Base-by-base conservation (phyloP, 345 rosid species). In the Pugionium cornutum region DNA sequence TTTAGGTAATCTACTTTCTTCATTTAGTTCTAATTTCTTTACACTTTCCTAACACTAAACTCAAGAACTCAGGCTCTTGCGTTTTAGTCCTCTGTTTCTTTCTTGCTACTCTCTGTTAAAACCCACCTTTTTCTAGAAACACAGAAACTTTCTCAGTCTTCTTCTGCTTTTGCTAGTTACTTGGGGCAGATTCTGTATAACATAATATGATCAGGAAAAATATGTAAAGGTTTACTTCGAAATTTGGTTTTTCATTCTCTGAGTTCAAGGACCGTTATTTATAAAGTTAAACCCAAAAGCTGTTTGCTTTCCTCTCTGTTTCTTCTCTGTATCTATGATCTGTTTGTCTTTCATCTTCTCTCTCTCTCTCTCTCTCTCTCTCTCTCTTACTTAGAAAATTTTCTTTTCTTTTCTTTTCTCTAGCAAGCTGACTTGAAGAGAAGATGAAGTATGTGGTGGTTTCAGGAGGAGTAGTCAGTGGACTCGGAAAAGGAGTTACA, bases 401-500 rank as follows among this genome's bases (percentile, higher is more conserved):
- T 2, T 31, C 7, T 31, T 4, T 60, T 18, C 11, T 27, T 9
- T 5, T n/a, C 1, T 9, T 0, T 40, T 33, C 62, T 72, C 10
- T 55, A 73, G 71, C 55, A 51, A 58, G 35, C 53, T 41, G 40
- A 35, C 6, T 50, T 25, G 39, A 33, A 18, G 18, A 56, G 63
- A 66, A 75, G 72, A 78, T 78, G 88, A 81, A 83, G 81, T 77
- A 80, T 69, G 85, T 84, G 67, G 73, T 82, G 69, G 80, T 80
- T 42, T 78, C 83, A 27, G 89, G 89, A 2, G 89, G 86, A 64
- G 86, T 83, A 28, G 87, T 83, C 67, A 83, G 87, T 53, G 87
- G 87, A 4, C 81, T 83, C 32, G 87, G 87, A 2, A 83, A 83
- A 74, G 87, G 87, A 35, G 87, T 83, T 40, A 83, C 85, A 0